A percentile compares a stretch with the other conserved stretches of the same genome.
phyloP scores from a whole-genome alignment of 1,284 basidiomycete species.

The Cutaneotrichosporon arboriforme region DNA sequence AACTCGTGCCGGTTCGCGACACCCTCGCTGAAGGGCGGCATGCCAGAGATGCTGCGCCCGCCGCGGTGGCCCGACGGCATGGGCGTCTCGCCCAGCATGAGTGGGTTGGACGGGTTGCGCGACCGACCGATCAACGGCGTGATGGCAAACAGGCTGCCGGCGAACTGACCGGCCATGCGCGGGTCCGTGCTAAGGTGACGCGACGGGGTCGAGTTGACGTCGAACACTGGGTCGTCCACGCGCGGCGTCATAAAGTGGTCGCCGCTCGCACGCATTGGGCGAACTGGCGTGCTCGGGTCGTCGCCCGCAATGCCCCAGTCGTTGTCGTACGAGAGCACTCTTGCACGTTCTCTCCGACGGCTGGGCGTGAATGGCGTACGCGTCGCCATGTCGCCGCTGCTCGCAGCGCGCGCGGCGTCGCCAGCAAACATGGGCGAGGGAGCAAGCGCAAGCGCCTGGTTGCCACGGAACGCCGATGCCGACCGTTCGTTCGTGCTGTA shows the following conservation, averaged over 20 bases:
- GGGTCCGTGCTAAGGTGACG: constrained; percentile 36
- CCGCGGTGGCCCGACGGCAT: constrained; percentile 7
- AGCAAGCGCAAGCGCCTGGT: constrained; percentile 39
- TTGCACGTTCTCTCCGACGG: constrained; percentile 23
- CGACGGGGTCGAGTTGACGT: constrained; percentile 45
- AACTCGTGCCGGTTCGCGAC: constrained; percentile 36
- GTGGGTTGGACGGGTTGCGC: constrained; percentile 25
- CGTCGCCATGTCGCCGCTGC: constrained; percentile 24
- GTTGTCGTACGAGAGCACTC: constrained; percentile 39
- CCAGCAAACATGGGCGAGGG: constrained; percentile 41
- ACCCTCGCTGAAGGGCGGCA: constrained; percentile 18
- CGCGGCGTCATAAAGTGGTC: constrained; percentile 36
- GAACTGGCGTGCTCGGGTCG: constrained; percentile 39
- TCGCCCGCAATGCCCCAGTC: constrained; percentile 36
- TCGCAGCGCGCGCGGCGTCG: constrained; percentile 14
- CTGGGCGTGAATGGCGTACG: constrained; percentile 24
- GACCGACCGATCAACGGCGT: constrained; percentile 38
- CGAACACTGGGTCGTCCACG: constrained; percentile 39
- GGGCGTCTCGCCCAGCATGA: constrained; percentile 22
- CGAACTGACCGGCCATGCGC: constrained; percentile 28
- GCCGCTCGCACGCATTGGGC: constrained; percentile 16
- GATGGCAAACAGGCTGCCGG: constrained; percentile 38
- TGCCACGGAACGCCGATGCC: constrained; percentile 31
- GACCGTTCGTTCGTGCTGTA: constrained; percentile 29
- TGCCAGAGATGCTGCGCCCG: constrained; percentile 17